A percentile compares a stretch with the other conserved stretches of the same genome.
Evolutionary conservation across 73 alveolate species (phyloP).

Genomic region (Symbiodinium natans): DNA sequence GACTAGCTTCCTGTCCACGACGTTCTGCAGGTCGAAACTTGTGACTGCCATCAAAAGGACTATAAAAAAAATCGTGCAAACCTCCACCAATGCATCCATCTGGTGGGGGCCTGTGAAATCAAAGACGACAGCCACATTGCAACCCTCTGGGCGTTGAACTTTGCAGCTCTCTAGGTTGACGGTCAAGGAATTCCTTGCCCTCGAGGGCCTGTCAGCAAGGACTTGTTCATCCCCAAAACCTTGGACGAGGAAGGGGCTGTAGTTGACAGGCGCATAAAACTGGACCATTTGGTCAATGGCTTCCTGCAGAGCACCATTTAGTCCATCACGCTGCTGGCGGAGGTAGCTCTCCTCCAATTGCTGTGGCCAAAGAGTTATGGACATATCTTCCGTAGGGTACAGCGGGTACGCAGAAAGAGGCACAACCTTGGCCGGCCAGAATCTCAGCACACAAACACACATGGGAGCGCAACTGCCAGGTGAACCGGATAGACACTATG

Average conservation of each 20-base stretch:
- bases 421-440: not conserved
- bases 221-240: constrained; percentile 4
- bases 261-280: constrained; percentile 32
- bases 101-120: constrained; percentile 60
- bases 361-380: constrained; percentile 52
- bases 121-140: constrained; percentile 50
- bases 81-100: constrained; percentile 49
- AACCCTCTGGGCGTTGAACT: not conserved
- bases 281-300: constrained; percentile 45
- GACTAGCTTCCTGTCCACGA: constrained; percentile 54
- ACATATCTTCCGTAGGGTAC: constrained; percentile 82
- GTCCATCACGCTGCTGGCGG: not conserved
- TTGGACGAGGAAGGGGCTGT: constrained; percentile 41
- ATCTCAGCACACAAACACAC: not conserved
- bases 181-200: constrained; percentile 1
- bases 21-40: constrained; percentile 45
- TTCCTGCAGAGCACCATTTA: not conserved
- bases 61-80: constrained; percentile 59
- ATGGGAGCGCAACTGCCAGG: not conserved
- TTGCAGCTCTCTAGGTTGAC: not conserved
- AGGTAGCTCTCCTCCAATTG: constrained; percentile 33
- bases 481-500: too few relatives aligned
- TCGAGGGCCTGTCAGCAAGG: constrained; percentile 3
- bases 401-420: constrained; percentile 44
- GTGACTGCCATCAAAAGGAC: constrained; percentile 43